Percentiles rank a stretch among this genome's conserved stretches.
These are phyloP conservation scores for Cutaneotrichosporon mucoides DNA, from an alignment of 1,284 basidiomycete genomes.

Conservation along the genomic window DNA sequence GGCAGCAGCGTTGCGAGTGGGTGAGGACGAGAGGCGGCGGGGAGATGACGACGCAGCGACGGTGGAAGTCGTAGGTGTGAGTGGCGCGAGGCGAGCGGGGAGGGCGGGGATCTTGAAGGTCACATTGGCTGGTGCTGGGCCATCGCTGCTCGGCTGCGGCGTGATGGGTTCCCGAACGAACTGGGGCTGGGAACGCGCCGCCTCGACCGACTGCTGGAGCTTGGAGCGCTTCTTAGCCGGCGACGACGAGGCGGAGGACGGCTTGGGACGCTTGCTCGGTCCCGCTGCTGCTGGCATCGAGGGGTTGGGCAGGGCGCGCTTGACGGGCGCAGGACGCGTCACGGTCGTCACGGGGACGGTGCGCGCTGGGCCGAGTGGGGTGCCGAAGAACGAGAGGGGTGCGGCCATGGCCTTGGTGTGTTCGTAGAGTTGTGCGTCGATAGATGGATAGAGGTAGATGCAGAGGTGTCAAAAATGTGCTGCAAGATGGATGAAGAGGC, in stretches of 20 bases:
- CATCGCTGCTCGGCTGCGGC: slow-evolving; percentile 24
- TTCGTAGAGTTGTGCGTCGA: too few species aligned
- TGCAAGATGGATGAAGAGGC: neutral
- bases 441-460: too few species aligned
- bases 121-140: slow-evolving; percentile 1
- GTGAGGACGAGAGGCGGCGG: slow-evolving; percentile 16
- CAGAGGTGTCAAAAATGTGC: too few species aligned
- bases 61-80: slow-evolving; percentile 42
- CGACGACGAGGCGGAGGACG: neutral
- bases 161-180: slow-evolving; percentile 22
- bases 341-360: neutral
- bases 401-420: too few species aligned
- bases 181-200: too few species aligned
- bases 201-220: too few species aligned
- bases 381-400: slow-evolving; percentile 10
- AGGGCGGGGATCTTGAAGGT: slow-evolving; percentile 24
- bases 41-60: slow-evolving; percentile 39
- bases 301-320: too few species aligned
- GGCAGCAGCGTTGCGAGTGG: too few species aligned
- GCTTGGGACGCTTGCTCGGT: slow-evolving; percentile 5
- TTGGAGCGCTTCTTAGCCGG: too few species aligned
- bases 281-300: neutral
- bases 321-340: neutral
- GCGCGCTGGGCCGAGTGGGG: slow-evolving; percentile 8
- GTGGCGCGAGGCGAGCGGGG: slow-evolving; percentile 17